Conservation (phyloP, 305 asterid genomes). For the Plantago coronopus region DNA sequence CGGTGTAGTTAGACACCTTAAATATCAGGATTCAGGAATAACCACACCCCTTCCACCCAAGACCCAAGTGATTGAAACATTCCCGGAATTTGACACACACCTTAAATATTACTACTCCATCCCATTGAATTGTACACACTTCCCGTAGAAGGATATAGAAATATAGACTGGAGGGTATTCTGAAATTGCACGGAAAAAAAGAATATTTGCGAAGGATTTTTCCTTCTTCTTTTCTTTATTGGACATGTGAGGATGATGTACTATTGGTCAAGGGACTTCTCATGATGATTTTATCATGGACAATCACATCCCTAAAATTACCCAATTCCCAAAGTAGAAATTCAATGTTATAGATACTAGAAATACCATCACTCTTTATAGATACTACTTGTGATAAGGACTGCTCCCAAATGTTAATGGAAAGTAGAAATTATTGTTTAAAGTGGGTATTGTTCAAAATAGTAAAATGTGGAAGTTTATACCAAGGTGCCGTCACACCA, state of each 20-base stretch:
- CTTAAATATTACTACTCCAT: no score
- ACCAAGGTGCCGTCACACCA: background rate
- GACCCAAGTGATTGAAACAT: no score
- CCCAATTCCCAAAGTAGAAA: background rate
- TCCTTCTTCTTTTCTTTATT: no score
- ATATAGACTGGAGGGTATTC: background rate
- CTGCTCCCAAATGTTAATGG: background rate
- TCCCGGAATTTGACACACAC: no score
- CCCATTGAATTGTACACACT: no score
- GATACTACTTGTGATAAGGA: background rate
- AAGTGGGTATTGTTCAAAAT: background rate
- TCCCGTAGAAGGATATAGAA: background rate
- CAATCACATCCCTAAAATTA: background rate
- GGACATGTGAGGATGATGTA: no score
- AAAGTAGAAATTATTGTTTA: background rate
- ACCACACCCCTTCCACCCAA: no score
- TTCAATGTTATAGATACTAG: background rate
- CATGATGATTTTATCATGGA: no score
- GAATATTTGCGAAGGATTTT: no score
- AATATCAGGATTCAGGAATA: no score
- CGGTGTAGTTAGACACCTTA: no score
- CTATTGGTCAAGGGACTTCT: no score
- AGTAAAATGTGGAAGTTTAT: background rate
- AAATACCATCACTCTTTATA: background rate
- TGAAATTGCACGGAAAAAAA: background rate